A percentile compares a stretch with the other conserved stretches of the same genome.
These are phyloP conservation scores for Calonectria multiphialidica DNA, from an alignment of 2,329 filamentous ascomycete genomes.

Conservation along the genomic window DNA sequence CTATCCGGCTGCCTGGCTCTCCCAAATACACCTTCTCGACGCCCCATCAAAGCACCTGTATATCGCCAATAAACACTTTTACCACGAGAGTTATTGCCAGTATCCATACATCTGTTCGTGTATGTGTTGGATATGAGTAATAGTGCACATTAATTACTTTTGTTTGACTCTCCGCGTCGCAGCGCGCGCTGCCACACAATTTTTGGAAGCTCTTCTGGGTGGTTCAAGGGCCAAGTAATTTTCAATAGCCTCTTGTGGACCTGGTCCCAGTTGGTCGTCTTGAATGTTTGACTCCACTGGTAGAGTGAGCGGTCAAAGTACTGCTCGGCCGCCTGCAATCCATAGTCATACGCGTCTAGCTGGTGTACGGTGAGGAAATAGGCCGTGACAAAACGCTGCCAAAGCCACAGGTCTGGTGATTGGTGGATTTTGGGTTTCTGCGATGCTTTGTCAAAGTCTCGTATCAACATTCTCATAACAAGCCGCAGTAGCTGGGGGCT, in stretches of 20 bases:
- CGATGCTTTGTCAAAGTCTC: neutral
- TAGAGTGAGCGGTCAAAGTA: neutral
- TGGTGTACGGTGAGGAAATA: neutral
- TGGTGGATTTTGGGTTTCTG: neutral
- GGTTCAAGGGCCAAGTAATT: neutral
- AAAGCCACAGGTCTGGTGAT: neutral
- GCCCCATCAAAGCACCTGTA: neutral
- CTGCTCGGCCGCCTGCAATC: neutral
- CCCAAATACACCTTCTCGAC: neutral
- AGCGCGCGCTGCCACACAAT: neutral
- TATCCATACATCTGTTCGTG: neutral
- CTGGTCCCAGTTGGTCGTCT: neutral
- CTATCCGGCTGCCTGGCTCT: neutral
- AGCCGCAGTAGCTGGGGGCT: neutral
- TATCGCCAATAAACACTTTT: neutral
- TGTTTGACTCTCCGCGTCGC: neutral
- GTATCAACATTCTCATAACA: neutral
- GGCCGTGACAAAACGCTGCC: neutral
- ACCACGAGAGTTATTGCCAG: too few relatives aligned
- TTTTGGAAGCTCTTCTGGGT: neutral
- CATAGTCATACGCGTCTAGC: neutral
- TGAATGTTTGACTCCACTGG: neutral
- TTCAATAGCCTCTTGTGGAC: neutral
- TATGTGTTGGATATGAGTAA: neutral
- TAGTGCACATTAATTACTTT: neutral